Conservation (phyloP, 108 stramenopile genomes). For the Cyclotella kingstonii region DNA sequence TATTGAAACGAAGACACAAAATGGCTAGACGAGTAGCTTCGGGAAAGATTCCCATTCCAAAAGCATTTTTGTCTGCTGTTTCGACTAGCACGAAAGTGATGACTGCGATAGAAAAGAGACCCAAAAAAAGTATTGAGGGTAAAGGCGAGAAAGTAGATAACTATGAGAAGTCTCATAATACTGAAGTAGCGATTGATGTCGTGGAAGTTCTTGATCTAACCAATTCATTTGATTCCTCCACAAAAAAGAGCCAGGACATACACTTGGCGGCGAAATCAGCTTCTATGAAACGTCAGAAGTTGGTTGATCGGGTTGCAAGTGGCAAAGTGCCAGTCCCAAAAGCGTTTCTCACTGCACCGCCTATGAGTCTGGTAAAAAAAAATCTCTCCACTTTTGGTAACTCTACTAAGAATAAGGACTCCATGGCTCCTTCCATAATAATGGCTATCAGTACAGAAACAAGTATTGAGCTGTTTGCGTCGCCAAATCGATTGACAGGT, state of each 20-base stretch:
- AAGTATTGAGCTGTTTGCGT: slow-evolving; percentile 4
- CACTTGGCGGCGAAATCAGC: neutral
- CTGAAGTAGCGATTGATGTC: neutral
- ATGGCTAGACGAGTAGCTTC: slow-evolving; percentile 9
- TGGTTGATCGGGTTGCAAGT: slow-evolving; percentile 8
- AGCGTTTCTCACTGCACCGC: neutral
- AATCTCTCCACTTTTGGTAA: too few species aligned
- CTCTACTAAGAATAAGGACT: too few species aligned
- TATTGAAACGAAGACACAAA: slow-evolving; percentile 16
- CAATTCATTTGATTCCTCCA: neutral
- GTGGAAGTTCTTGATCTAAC: neutral
- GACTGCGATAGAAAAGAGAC: neutral
- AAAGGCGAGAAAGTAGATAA: neutral
- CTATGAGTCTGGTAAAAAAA: neutral
- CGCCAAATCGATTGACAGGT: neutral
- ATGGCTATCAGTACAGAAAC: neutral
- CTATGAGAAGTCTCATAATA: neutral
- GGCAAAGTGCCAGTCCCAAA: slow-evolving; percentile 18
- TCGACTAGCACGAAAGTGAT: neutral
- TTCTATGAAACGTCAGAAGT: neutral
- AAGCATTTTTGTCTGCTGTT: slow-evolving; percentile 2
- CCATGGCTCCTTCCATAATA: too few species aligned
- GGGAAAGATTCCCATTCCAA: slow-evolving; percentile 11
- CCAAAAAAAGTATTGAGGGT: neutral
- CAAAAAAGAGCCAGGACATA: neutral